These are phyloP conservation scores for Quercus dentata DNA, from an alignment of 306 rosid genomes.

Conservation along the genomic window DNA sequence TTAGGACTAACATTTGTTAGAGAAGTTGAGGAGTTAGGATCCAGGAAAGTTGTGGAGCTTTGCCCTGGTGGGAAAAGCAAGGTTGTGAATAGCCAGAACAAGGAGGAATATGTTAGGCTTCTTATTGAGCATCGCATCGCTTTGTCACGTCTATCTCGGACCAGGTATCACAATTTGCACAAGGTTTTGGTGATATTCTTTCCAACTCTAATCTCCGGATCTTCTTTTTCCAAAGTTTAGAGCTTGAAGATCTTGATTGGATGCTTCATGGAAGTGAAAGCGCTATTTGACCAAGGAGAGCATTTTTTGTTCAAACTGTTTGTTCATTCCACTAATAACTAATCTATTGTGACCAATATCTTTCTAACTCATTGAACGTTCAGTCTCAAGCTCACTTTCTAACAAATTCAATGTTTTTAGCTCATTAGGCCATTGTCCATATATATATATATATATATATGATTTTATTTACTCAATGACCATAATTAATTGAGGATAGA, in stretches of 20 bases:
- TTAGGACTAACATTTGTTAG: slow-evolving; percentile 86
- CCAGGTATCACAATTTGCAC: slow-evolving; percentile 72
- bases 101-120: slow-evolving; percentile 61
- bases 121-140: slow-evolving; percentile 70
- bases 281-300: slow-evolving; percentile 26
- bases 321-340: no score
- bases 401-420: no score
- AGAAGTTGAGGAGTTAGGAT: slow-evolving; percentile 91
- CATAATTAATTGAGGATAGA: no score
- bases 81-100: slow-evolving; percentile 68
- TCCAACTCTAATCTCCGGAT: slow-evolving; percentile 31
- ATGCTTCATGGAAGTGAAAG: slow-evolving; percentile 84
- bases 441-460: no score
- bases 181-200: slow-evolving; percentile 84
- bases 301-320: no score
- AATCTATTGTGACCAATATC: no score
- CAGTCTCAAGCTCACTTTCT: no score
- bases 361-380: no score
- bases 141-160: slow-evolving; percentile 71
- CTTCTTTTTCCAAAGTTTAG: slow-evolving; percentile 64
- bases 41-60: slow-evolving; percentile 61
- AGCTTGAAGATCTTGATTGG: slow-evolving; percentile 89
- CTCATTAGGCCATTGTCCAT: no score
- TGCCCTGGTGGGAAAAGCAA: slow-evolving; percentile 62
- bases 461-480: no score